Evolutionary conservation across 164 flowering plant species (phyloP).

Genomic region (Taxillus chinensis): DNA sequence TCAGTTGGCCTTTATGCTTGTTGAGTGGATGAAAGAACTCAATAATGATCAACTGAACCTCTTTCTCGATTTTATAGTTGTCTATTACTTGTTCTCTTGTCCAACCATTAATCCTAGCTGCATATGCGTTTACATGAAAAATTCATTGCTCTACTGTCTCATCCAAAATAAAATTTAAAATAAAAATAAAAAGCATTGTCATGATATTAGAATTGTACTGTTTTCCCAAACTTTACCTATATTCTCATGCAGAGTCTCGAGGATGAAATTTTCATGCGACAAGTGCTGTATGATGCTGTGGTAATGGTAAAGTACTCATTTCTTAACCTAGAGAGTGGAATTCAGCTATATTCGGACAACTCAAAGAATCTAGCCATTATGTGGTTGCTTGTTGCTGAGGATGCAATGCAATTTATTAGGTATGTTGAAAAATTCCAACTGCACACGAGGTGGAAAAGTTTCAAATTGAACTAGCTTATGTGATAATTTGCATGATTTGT

Average conservation of each 20-base stretch:
- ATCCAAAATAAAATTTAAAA: too few species aligned
- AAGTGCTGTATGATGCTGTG: conserved; percentile 28
- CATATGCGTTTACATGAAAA: not conserved
- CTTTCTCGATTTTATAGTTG: too few species aligned
- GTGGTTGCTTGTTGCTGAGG: conserved; percentile 33
- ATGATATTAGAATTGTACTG: not conserved
- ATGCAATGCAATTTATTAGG: conserved; percentile 28
- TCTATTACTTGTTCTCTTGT: too few species aligned
- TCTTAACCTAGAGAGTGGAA: conserved; percentile 12
- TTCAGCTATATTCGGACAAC: conserved; percentile 10
- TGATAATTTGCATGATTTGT: not conserved
- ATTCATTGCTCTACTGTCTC: not conserved
- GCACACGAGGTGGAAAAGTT: not conserved
- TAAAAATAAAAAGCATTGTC: not conserved
- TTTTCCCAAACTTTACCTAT: conserved; percentile 3
- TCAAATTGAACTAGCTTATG: not conserved
- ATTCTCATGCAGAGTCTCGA: conserved; percentile 19
- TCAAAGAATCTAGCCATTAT: conserved; percentile 20
- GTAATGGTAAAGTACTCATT: conserved; percentile 23
- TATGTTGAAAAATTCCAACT: conserved; percentile 7
- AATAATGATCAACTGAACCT: not conserved
- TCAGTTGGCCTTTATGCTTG: not conserved
- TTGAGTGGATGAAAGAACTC: not conserved
- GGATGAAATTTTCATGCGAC: conserved; percentile 25
- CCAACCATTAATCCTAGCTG: too few species aligned